Percentiles rank a stretch among this genome's conserved stretches.
These are phyloP conservation scores for Lactarius evosmus DNA, from an alignment of 768 basidiomycete genomes.

Conservation along the genomic window DNA sequence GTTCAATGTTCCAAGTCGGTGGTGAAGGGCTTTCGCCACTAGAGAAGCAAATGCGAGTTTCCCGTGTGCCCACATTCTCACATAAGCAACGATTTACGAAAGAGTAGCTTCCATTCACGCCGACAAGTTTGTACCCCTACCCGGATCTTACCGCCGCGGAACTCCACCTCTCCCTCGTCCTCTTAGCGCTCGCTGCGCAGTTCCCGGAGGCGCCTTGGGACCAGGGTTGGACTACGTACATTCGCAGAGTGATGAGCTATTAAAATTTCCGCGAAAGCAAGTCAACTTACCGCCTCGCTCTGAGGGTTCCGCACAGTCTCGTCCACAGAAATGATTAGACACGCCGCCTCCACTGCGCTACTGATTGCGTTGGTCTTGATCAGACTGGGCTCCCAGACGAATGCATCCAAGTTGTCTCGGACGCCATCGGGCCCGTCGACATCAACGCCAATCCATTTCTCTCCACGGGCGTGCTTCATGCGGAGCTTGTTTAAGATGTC, in stretches of 20 bases:
- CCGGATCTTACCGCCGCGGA: conserved; percentile 54
- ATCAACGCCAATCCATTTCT: conserved; percentile 91
- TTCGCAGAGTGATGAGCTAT: conserved; percentile 27
- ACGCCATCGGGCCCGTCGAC: conserved; percentile 88
- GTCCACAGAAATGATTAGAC: conserved; percentile 91
- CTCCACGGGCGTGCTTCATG: conserved; percentile 89
- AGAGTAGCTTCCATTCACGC: conserved; percentile 1
- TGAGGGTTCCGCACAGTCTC: conserved; percentile 97
- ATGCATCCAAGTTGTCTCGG: conserved; percentile 94
- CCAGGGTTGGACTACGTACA: conserved; percentile 64
- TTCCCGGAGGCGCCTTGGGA: conserved; percentile 90
- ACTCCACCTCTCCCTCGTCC: conserved; percentile 79
- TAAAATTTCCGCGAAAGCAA: conserved; percentile 2
- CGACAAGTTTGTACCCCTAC: conserved; percentile 2
- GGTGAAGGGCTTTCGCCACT: no score
- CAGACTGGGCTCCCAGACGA: conserved; percentile 97
- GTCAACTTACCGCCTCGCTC: conserved; percentile 73
- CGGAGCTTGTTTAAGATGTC: conserved; percentile 96
- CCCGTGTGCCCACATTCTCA: neutral
- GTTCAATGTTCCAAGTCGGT: neutral
- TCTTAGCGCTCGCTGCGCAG: conserved; percentile 79
- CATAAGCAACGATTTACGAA: neutral
- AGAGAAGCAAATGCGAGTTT: neutral
- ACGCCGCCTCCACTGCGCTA: conserved; percentile 95
- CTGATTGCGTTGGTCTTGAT: conserved; percentile 95